These are phyloP conservation scores for Boeremia exigua DNA, from an alignment of 2,329 filamentous ascomycete genomes.

Conservation along the genomic window DNA sequence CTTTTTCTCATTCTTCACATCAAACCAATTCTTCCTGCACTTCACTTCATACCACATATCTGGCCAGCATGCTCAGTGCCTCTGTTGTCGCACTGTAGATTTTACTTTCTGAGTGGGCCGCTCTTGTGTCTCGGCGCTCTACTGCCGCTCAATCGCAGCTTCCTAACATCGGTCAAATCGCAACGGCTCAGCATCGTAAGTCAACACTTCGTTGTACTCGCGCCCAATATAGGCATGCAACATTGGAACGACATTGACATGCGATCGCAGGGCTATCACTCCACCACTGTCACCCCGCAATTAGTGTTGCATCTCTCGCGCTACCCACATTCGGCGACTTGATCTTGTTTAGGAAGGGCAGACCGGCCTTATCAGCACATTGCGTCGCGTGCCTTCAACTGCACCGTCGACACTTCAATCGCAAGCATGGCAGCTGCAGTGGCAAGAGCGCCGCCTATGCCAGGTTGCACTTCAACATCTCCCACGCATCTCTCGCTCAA, in stretches of 20 bases:
- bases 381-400: conserved; percentile 39
- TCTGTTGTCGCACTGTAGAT: conserved; percentile 37
- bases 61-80: conserved; percentile 25
- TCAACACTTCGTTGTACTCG: conserved; percentile 1
- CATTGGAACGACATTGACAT: conserved; percentile 20
- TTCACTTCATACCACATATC: conserved; percentile 15
- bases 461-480: conserved; percentile 50
- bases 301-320: conserved; percentile 13
- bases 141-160: conserved; percentile 24
- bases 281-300: conserved; percentile 17
- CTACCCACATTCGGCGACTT: conserved; percentile 14
- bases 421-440: conserved; percentile 52
- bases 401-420: conserved; percentile 19
- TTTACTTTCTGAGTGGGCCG: conserved; percentile 21
- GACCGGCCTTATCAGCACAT: conserved; percentile 15
- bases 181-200: conserved; percentile 6
- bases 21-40: conserved; percentile 19
- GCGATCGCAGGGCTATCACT: conserved; percentile 4
- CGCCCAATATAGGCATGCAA: conserved; percentile 15
- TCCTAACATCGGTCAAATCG: neutral
- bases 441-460: conserved; percentile 47
- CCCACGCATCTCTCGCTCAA: conserved; percentile 65
- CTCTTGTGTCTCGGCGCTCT: conserved; percentile 8
- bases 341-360: conserved; percentile 13
- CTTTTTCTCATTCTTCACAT: conserved; percentile 21